Evolutionary conservation across 192 early-diverging fungal genomes (phyloP), one percentile per base, ranked within the genome.

Genomic region (Backusella circina): DNA sequence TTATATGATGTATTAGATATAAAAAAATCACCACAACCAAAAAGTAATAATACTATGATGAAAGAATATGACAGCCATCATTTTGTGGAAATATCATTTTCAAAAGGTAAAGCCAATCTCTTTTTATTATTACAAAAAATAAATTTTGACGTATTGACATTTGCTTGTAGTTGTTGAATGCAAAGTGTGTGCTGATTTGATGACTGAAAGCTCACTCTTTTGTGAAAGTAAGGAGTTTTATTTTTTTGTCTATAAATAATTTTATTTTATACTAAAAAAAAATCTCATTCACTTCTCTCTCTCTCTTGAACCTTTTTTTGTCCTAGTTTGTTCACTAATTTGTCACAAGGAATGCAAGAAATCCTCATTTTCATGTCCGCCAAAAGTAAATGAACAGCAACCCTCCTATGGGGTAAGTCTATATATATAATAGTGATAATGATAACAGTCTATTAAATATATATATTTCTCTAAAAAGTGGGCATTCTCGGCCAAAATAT

Each of bases 51-150:
- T 47, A 18, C 10, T 12, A 12, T 61, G n/a, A n/a, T n/a, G 12
- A 28, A 28, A 61, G 26, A 61, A 61, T 7, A 61, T 61, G 54
- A 61, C 10, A 76, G 80, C 4, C 88, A 89, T 73, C 78, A 78
- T 36, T 89, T 89, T 81, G 82, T 89, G 6, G 85, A 87, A 51
- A 86, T 80, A 37, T 85, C 85, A 13, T 87, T 89, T 80, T 79
- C 83, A 12, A 87, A 87, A 79, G 77, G 87, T 88, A 83, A 79
- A 5, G n/a, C 1, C 16, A 21, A 8, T 47, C 5, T 66, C 31
- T 66, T 18, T 66, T 16, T 33, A 5, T n/a, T n/a, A 6, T 21
- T 51, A 51, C 16, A 5, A 51, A 47, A 47, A 51, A 51, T n/a
- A n/a, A n/a, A n/a, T n/a, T n/a, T n/a, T n/a, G n/a, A n/a, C n/a